Base-by-base conservation (phyloP, 345 rosid genomes). In the Raphanus raphanistrum region DNA sequence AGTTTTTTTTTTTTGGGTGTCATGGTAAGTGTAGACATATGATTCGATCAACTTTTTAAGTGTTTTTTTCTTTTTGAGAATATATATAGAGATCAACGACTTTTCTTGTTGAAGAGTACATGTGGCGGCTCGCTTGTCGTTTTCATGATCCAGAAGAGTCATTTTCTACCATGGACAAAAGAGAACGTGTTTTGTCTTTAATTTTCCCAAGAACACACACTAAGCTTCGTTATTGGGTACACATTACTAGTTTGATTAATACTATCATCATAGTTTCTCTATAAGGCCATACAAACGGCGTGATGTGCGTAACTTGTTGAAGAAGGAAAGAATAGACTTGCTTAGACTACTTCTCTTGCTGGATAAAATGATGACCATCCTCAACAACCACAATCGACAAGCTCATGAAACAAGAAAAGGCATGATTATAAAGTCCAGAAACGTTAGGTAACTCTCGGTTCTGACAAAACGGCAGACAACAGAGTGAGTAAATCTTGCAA, bases 351-450 rank as follows among this genome's bases (percentile, higher is more conserved):
- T 21, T 87, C 84, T 90, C 93, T 68, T 82, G 84, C n/a, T 86
- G 89, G 45, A 90, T 84, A 74, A 78, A 89, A 82, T 89, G 92
- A 78, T 89, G 96, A 26, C 85, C 90, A 59, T 87, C 86, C 35
- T 86, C 85, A 70, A 90, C 70, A 72, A 90, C 65, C 58, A 72
- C 85, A 38, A 86, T 28, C 29, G 29, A 28, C 76, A 35, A 32
- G 2, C 41, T 35, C 41, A 61, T 45, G 73, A 33, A 78, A 72
- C 73, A 60, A 48, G 68, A 66, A 72, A 65, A 32, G 41, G 65
- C 26, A 55, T 68, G 55, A 38, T 0, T 32, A 59, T 43, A 71
- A 41, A 71, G 65, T 64, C 50, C 61, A 71, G 38, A 65, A 55
- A 57, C 67, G 68, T 59, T 55, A 72, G 55, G 72, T 28, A 77